These are phyloP conservation scores for Malus asiatica DNA, from an alignment of 306 rosid species.

Conservation along the genomic window DNA sequence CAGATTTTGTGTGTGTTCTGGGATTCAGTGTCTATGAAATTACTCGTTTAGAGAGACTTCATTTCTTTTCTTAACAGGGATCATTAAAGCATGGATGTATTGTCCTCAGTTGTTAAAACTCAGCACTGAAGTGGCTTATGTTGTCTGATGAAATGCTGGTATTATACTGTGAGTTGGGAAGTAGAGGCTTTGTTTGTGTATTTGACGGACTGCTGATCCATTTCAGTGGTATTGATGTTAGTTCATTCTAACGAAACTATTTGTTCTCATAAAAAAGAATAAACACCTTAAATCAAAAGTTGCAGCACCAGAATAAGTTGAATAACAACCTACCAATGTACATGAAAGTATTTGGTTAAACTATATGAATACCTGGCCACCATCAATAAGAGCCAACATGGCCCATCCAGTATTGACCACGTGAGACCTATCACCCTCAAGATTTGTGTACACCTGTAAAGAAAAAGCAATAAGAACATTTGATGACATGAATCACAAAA, in stretches of 20 bases:
- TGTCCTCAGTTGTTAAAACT: neutral
- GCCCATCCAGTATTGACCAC: slow-evolving; percentile 83
- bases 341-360: neutral
- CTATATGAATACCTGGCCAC: slow-evolving; percentile 56
- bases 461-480: neutral
- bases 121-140: neutral
- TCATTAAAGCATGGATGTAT: neutral
- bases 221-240: neutral
- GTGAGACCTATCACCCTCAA: slow-evolving; percentile 57
- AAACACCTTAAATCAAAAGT: neutral
- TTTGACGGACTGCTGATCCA: neutral
- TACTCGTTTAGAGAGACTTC: neutral
- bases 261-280: neutral
- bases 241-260: neutral
- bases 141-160: neutral
- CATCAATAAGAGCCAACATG: slow-evolving; percentile 62
- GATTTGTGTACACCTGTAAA: slow-evolving; percentile 62
- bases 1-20: neutral
- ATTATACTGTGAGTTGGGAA: neutral
- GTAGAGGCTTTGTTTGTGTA: neutral
- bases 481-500: neutral
- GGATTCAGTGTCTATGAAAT: neutral
- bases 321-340: neutral
- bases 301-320: neutral
- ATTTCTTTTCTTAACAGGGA: neutral